These are phyloP conservation scores for Pyracantha coccinea DNA, from an alignment of 331 rosid species.

Conservation along the genomic window DNA sequence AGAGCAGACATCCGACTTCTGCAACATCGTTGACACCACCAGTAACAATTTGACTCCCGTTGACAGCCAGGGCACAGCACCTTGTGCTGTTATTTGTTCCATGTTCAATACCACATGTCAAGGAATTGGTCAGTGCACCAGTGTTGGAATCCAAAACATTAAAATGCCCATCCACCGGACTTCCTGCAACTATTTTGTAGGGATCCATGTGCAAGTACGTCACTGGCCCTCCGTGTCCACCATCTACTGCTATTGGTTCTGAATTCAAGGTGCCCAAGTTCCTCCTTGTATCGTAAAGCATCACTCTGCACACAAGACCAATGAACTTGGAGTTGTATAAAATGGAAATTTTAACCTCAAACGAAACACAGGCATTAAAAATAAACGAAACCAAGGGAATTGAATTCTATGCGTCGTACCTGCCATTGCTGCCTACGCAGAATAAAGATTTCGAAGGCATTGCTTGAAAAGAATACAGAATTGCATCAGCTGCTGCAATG, in stretches of 20 bases:
- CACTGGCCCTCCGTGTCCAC: conserved; percentile 56
- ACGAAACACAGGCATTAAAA: no score
- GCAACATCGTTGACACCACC: not conserved
- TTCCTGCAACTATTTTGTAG: conserved; percentile 69
- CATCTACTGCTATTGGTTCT: conserved; percentile 51
- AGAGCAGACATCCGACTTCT: conserved; percentile 5
- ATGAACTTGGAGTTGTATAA: no score
- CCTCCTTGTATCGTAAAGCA: conserved; percentile 83
- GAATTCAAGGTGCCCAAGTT: conserved; percentile 32
- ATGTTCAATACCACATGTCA: conserved; percentile 18
- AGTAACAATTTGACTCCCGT: not conserved
- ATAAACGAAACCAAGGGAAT: not conserved
- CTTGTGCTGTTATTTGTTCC: not conserved
- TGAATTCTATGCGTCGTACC: conserved; percentile 28
- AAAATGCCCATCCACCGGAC: conserved; percentile 21
- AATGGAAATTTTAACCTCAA: no score
- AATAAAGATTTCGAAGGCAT: conserved; percentile 60
- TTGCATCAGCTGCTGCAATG: conserved; percentile 44
- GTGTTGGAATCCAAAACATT: conserved; percentile 60
- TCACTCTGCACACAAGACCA: conserved; percentile 45
- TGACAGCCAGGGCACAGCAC: not conserved
- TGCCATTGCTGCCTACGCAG: conserved; percentile 60
- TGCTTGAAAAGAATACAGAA: conserved; percentile 51
- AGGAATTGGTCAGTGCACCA: conserved; percentile 40
- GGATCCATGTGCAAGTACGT: conserved; percentile 55